Percentiles rank a stretch among this genome's conserved stretches.
Conservation (phyloP, 2,329 filamentous ascomycete genomes). For the Trichoderma hamatum region DNA sequence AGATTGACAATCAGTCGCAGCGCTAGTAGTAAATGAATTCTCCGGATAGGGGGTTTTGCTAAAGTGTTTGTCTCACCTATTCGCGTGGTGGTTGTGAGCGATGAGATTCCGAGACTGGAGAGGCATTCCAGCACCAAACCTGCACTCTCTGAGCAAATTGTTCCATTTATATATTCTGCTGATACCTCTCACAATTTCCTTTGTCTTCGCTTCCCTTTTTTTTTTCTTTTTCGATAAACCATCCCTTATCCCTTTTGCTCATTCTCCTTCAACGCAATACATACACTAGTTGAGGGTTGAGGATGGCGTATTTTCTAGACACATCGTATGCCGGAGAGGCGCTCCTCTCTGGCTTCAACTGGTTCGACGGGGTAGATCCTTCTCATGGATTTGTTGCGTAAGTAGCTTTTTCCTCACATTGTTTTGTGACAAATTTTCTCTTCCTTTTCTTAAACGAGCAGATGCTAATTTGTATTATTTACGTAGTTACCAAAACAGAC, state of each 20-base stretch:
- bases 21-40: not conserved
- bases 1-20: not conserved
- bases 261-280: slow-evolving; percentile 2
- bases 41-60: slow-evolving; percentile 2
- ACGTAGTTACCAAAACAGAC: slow-evolving; percentile 48
- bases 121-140: slow-evolving; percentile 4
- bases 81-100: not conserved
- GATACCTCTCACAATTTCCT: not conserved
- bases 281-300: slow-evolving; percentile 24
- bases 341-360: slow-evolving; percentile 53
- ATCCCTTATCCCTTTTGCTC: not conserved
- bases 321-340: slow-evolving; percentile 49
- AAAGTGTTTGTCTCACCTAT: not conserved
- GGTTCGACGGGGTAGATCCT: slow-evolving; percentile 58
- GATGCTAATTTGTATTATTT: slow-evolving; percentile 13
- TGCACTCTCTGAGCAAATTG: not conserved
- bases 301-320: slow-evolving; percentile 47
- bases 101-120: not conserved
- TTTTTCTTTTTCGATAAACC: not conserved
- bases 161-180: slow-evolving; percentile 17
- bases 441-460: not conserved
- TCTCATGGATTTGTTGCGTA: slow-evolving; percentile 71
- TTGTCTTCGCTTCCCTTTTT: not conserved
- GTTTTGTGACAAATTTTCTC: no score
- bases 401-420: slow-evolving; percentile 36